Percentiles rank a stretch among this genome's conserved stretches.
phyloP scores from a whole-genome alignment of 2,329 filamentous ascomycete species.

The Drechslera avenae region DNA sequence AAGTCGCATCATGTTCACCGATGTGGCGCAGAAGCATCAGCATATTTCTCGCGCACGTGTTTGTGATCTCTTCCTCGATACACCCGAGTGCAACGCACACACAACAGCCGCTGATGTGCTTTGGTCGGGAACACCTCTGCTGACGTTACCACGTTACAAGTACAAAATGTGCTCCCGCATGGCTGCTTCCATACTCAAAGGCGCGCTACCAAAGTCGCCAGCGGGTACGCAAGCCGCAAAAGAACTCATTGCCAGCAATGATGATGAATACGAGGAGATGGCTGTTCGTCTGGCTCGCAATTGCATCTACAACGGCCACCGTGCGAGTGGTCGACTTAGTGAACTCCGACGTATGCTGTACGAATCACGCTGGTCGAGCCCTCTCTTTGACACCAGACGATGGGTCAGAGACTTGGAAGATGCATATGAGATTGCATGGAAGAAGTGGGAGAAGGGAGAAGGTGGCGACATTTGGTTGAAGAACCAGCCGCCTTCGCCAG shows the following conservation, averaged over 20 bases:
- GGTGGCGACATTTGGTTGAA: conserved; percentile 89
- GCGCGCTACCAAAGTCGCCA: conserved; percentile 75
- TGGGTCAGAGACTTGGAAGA: conserved; percentile 91
- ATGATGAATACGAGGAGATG: conserved; percentile 81
- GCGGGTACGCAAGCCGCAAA: conserved; percentile 70
- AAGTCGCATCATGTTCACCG: conserved; percentile 87
- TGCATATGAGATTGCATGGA: conserved; percentile 89
- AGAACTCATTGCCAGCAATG: conserved; percentile 78
- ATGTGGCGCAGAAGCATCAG: conserved; percentile 91
- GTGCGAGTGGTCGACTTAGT: conserved; percentile 67
- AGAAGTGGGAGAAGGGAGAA: conserved; percentile 80
- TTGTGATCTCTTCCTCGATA: conserved; percentile 94
- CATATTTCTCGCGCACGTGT: conserved; percentile 92
- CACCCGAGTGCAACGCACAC: conserved; percentile 96
- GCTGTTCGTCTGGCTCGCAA: conserved; percentile 43
- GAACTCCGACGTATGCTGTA: conserved; percentile 83
- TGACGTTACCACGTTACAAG: conserved; percentile 87
- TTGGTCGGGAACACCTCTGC: conserved; percentile 91
- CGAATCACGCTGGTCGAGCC: conserved; percentile 81
- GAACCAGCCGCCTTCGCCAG: neutral
- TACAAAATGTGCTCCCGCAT: conserved; percentile 99
- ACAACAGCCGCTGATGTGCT: conserved; percentile 95
- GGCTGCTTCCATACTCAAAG: conserved; percentile 91
- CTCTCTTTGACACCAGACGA: conserved; percentile 85
- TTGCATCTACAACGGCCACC: conserved; percentile 41